Evolutionary conservation across 208 protist genomes (phyloP), one percentile per base, ranked within the genome.

Genomic region (Leishmania amazonensis): DNA sequence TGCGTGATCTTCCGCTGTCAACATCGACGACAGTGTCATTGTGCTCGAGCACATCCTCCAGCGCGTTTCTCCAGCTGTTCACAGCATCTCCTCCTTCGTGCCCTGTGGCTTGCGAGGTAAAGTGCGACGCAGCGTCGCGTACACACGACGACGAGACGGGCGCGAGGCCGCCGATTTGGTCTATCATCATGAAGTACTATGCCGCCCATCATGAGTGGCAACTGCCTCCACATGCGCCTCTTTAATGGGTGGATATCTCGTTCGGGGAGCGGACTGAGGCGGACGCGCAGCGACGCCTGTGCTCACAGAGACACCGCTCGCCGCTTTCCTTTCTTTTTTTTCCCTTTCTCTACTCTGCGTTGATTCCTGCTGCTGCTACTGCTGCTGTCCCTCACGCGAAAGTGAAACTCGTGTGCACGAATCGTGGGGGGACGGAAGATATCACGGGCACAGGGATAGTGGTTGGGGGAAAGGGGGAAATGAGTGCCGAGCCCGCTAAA

Each of bases 11-110:
- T 24, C 45, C 42, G 24, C 40, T 38, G 15, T 19, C 45, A 45
- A 38, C 21, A 35, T 74, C 28, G 38, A 31, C 70, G 17, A 51
- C 17, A 38, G 24, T 40, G 45, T 21, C 38, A n/a, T 7, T 9
- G 70, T 35, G 8, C 45, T 74, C 70, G 28, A 54, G 70, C 47
- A 74, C 70, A 31, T 54, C 70, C 8, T 51, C 19, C 45, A 47
- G 45, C 21, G n/a, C n/a, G 28, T 74, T 74, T 54, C 70, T 74
- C 13, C 40, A 31, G 70, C 70, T 74, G 40, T 74, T 74, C 45
- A 8, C 11, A 28, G 24, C 5, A 53, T 53, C 42, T 53, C 21
- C 42, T 35, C 45, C 11, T 13, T 51, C 28, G 11, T n/a, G 3
- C 13, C 1, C 45, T 74, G 70, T 31, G 47, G 24, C 28, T 31